Base-by-base conservation (phyloP, 78 protist species). In the Thecamonas trahens region DNA sequence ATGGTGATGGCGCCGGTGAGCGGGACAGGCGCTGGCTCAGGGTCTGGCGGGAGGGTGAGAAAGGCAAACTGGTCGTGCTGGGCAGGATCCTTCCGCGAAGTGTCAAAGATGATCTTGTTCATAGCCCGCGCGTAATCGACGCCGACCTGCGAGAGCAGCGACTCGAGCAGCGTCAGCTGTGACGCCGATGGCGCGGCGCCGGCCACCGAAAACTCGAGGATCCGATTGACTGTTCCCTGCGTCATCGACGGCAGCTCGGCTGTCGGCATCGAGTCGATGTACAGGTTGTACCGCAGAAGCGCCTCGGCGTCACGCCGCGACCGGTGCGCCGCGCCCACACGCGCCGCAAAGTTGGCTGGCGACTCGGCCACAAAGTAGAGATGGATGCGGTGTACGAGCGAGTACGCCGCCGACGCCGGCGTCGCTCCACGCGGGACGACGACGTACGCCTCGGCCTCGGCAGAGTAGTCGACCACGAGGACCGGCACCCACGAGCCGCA, bases 181-280 rank as follows among this genome's bases (percentile, higher is more conserved):
- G 13, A 3, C 22, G 42, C 4, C 6, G 1, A 6, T 1, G 54
- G 61, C 53, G 9, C 53, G 32, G 0, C 7, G 26, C 32, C 40
- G 26, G 55, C 32, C 38, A 35, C 35, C 26, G 44, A 4, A 8
- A 3, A 17, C 38, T 26, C 47, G 31, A 45, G 3, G n/a, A 75
- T 42, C 45, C 74, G 70, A 29, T 53, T 57, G 50, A 59, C 14
- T 40, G 22, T 73, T 45, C 24, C 72, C 8, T 26, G 40, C n/a
- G 29, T 44, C 34, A 81, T 20, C n/a, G 40, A 53, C 35, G 72
- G 34, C 22, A 85, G 1, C 34, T 71, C 91, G 18, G 82, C 94
- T 11, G 32, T 31, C 18, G 94, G 94, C 94, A 89, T 89, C 42
- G 55, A 26, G 61, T 85, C 89, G 32, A 85, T 6, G 68, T 2